Percentiles rank a stretch among this genome's conserved stretches.
These are phyloP conservation scores for Aureobasidium vineae DNA, from an alignment of 2,329 filamentous ascomycete species.

Conservation along the genomic window DNA sequence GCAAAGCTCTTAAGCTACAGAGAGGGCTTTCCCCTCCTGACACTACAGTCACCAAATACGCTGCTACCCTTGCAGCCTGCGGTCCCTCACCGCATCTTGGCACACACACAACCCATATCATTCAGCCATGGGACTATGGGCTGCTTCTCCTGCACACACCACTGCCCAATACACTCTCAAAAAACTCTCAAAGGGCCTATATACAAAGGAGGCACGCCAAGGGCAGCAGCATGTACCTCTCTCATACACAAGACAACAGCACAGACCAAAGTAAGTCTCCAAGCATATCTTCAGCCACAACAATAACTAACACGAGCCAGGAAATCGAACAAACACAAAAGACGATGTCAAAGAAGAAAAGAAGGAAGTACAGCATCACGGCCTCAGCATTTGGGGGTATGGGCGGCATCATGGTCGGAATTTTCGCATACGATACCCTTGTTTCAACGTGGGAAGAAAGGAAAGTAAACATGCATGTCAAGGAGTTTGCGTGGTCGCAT, in stretches of 20 bases:
- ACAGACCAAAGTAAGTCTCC: background rate
- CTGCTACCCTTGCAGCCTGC: background rate
- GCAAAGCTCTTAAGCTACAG: background rate
- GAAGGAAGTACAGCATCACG: background rate
- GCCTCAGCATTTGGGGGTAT: background rate
- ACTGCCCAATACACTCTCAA: background rate
- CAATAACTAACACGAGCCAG: background rate
- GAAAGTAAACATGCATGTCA: constrained; percentile 11
- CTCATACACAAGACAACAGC: background rate
- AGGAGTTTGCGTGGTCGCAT: constrained; percentile 23
- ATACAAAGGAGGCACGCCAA: background rate
- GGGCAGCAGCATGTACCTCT: background rate
- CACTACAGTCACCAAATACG: background rate
- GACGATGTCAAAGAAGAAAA: background rate
- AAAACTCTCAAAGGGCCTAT: background rate
- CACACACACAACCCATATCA: background rate
- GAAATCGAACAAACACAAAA: background rate
- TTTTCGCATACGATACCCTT: constrained; percentile 17
- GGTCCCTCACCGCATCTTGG: background rate
- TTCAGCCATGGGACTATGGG: background rate
- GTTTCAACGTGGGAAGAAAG: background rate
- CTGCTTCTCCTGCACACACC: background rate
- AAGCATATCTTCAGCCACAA: background rate
- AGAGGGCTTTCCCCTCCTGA: background rate
- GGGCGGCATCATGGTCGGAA: background rate